Evolutionary conservation across 1,284 basidiomycete genomes (phyloP).

Genomic region (Pyrrhoderma lamaoense): DNA sequence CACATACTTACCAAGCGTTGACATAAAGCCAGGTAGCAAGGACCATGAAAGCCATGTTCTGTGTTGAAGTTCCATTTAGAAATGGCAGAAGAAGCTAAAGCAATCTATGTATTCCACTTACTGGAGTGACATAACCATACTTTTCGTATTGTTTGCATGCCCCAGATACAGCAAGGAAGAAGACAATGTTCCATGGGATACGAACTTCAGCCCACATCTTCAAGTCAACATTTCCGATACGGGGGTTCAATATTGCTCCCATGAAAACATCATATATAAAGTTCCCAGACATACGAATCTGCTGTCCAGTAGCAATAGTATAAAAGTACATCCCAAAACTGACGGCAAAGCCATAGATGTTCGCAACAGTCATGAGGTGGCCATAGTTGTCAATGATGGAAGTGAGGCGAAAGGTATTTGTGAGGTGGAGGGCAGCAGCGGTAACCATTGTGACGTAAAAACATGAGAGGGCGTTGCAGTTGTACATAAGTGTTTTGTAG

Average conservation of each 20-base stretch:
- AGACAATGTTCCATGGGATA: slow-evolving; percentile 95
- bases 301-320: slow-evolving; percentile 70
- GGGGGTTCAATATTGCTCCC: slow-evolving; percentile 92
- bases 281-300: slow-evolving; percentile 90
- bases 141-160: slow-evolving; percentile 94
- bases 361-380: slow-evolving; percentile 91
- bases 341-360: slow-evolving; percentile 84
- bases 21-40: slow-evolving; percentile 94
- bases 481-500: slow-evolving; percentile 92
- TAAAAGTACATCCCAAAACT: slow-evolving; percentile 77
- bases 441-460: slow-evolving; percentile 84
- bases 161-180: slow-evolving; percentile 89
- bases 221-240: slow-evolving; percentile 88
- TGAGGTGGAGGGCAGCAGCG: slow-evolving; percentile 72
- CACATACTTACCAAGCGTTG: slow-evolving; percentile 74
- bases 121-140: slow-evolving; percentile 87
- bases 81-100: background rate
- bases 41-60: slow-evolving; percentile 98
- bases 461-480: slow-evolving; percentile 90
- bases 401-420: slow-evolving; percentile 83
- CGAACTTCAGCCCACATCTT: slow-evolving; percentile 99
- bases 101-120: slow-evolving; percentile 30
- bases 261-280: slow-evolving; percentile 95
- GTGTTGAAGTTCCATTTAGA: background rate
- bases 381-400: slow-evolving; percentile 97